These are phyloP conservation scores for Euphorbia lathyris DNA, from an alignment of 345 rosid genomes.

Conservation along the genomic window DNA sequence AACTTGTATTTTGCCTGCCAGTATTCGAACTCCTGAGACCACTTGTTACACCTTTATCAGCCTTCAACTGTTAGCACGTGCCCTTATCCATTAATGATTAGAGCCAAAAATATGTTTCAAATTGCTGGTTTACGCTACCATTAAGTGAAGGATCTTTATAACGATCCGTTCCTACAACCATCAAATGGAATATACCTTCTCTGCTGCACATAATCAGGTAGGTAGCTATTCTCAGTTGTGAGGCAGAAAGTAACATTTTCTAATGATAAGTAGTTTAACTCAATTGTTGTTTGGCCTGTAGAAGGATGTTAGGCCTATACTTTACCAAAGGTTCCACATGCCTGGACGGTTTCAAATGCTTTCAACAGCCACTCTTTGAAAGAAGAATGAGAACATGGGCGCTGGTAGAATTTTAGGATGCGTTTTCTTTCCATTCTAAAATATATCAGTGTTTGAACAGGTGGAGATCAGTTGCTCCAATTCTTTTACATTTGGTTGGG, in stretches of 20 bases:
- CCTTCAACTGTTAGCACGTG: constrained; percentile 23
- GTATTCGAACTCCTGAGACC: constrained; percentile 45
- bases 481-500: no score
- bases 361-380: neutral
- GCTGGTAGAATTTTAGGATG: no score
- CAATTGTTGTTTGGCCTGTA: neutral
- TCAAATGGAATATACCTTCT: constrained; percentile 49
- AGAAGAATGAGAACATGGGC: no score
- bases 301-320: constrained; percentile 19
- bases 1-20: constrained; percentile 25
- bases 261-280: neutral
- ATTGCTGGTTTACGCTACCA: neutral
- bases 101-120: no score
- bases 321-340: constrained; percentile 24
- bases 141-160: constrained; percentile 80
- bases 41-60: constrained; percentile 42
- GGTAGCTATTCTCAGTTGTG: neutral
- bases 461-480: no score
- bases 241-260: neutral
- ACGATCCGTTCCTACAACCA: constrained; percentile 92
- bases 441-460: no score
- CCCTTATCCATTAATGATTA: neutral
- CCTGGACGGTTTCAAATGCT: constrained; percentile 23
- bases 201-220: constrained; percentile 83
- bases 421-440: no score